Evolutionary conservation across 2,329 filamentous ascomycete species (phyloP), one percentile per base, ranked within the genome.

Genomic region (Aureobasidium uvarum): DNA sequence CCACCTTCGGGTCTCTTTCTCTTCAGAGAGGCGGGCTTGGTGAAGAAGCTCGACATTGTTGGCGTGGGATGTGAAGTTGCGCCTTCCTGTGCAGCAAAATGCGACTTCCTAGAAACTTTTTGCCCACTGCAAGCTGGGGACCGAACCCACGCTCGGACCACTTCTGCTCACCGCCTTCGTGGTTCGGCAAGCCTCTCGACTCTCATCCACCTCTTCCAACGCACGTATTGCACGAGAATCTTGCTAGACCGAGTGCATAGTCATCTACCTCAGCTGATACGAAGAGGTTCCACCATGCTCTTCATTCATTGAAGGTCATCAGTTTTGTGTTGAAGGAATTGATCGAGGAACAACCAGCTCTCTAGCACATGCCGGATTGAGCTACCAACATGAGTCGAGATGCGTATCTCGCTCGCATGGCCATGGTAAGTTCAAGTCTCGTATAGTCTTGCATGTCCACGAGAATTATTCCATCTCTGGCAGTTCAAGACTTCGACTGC

Each of bases 41-140:
- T 96, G 79, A 99, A 99, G 79, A 98, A 99, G 45, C 93, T 96
- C 73, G 94, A 96, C 93, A 96, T 50, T 65, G 41, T 58, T 46
- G 48, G 54, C 13, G 55, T 59, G 39, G 16, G 46, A 14, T 28
- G 36, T 28, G 10, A 25, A 45, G 39, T 46, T 46, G 43, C 16
- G 55, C 55, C 55, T 59, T 59, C 11, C 11, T 11, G 18, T 36
- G 55, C 41, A 46, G 36, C 55, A 46, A 43, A 59, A 59, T 43
- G 41, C 50, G 50, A 52, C 41, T 46, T 59, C 28, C 55, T 33
- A 46, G 50, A 52, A 59, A 59, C 55, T 59, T 59, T 59, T 59
- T 59, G 55, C 55, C 55, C 55, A 41, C 55, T 59, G 55, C 55
- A 5, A 4, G 7, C 10, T 10, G 6, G 8, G 20, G 5, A 25